Conservation (phyloP, 1,139 yeast species). For the Geotrichum aggregatum region DNA sequence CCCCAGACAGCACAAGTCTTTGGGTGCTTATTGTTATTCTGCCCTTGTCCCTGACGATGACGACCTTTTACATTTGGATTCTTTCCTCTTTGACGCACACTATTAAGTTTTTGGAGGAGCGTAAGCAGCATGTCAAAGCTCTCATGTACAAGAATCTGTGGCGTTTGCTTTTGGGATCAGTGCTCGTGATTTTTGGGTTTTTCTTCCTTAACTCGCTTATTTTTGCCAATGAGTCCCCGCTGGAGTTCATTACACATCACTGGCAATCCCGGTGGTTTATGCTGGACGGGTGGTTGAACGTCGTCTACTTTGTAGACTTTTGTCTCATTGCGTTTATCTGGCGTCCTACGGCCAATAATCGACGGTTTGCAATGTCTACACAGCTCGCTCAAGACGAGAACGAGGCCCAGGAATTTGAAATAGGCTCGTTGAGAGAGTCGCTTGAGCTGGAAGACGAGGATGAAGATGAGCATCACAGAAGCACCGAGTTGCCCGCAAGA, state of each 20-base stretch:
- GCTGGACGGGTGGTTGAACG: conserved; percentile 92
- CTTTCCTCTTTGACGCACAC: conserved; percentile 71
- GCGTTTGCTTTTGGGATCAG: conserved; percentile 65
- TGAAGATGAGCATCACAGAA: conserved; percentile 16
- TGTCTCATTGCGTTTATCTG: conserved; percentile 83
- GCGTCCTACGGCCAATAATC: conserved; percentile 96
- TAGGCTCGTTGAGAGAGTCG: conserved; percentile 42
- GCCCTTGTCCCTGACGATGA: conserved; percentile 69
- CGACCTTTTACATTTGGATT: conserved; percentile 70
- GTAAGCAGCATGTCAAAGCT: conserved; percentile 87
- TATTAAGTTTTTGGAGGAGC: conserved; percentile 66
- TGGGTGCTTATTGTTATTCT: conserved; percentile 49
- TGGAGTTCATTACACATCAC: conserved; percentile 75
- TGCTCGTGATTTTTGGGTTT: conserved; percentile 57
- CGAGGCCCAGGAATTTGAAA: conserved; percentile 53
- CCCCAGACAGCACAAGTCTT: conserved; percentile 46
- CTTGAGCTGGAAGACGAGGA: conserved; percentile 39
- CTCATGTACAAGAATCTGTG: conserved; percentile 78
- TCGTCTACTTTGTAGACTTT: conserved; percentile 79
- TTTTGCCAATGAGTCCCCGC: conserved; percentile 66
- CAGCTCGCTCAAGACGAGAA: conserved; percentile 83
- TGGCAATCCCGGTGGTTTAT: conserved; percentile 92
- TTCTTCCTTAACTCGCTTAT: conserved; percentile 67
- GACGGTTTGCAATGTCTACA: conserved; percentile 90
- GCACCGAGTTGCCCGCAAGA: background rate